Evolutionary conservation across 2,329 filamentous ascomycete species (phyloP).

Genomic region (Pseudovirgaria hyperparasitica): DNA sequence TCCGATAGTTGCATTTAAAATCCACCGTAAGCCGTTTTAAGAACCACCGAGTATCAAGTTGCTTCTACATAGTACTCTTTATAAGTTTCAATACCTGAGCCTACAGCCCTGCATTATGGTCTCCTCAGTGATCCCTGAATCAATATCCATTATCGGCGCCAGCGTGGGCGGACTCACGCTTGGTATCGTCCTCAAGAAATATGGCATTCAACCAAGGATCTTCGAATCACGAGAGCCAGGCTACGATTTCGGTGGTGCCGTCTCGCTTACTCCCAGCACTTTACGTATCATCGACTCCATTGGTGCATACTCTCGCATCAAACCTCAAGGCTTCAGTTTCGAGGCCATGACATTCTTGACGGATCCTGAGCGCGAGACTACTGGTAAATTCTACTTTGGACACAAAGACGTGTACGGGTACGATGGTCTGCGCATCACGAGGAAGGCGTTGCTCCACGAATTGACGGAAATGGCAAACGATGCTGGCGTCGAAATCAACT

Average conservation of each 20-base stretch:
- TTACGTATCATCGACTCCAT: constrained; percentile 40
- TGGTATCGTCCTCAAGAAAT: constrained; percentile 18
- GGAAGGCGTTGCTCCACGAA: constrained; percentile 38
- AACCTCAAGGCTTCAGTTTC: constrained; percentile 37
- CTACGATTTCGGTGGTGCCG: constrained; percentile 26
- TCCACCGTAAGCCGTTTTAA: too few relatives aligned
- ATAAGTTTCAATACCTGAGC: too few relatives aligned
- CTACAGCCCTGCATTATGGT: too few relatives aligned
- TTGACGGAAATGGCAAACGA: constrained; percentile 30
- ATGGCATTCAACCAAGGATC: constrained; percentile 20
- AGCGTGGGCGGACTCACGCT: constrained; percentile 33
- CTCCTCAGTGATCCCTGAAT: too few relatives aligned
- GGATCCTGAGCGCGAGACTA: constrained; percentile 9
- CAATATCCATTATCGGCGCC: constrained; percentile 31
- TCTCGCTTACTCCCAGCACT: constrained; percentile 49
- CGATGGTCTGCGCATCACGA: constrained; percentile 40
- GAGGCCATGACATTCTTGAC: constrained; percentile 36
- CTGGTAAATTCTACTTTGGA: constrained; percentile 9
- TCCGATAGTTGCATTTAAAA: too few relatives aligned
- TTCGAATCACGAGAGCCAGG: constrained; percentile 34
- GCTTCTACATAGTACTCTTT: too few relatives aligned
- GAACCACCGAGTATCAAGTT: too few relatives aligned
- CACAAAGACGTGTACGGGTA: constrained; percentile 37
- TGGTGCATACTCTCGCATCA: constrained; percentile 35
- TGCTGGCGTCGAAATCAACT: constrained; percentile 30